Percentiles rank a stretch among this genome's conserved stretches.
These are phyloP conservation scores for Puccinia polysora DNA, from an alignment of 1,284 basidiomycete species.

Conservation along the genomic window DNA sequence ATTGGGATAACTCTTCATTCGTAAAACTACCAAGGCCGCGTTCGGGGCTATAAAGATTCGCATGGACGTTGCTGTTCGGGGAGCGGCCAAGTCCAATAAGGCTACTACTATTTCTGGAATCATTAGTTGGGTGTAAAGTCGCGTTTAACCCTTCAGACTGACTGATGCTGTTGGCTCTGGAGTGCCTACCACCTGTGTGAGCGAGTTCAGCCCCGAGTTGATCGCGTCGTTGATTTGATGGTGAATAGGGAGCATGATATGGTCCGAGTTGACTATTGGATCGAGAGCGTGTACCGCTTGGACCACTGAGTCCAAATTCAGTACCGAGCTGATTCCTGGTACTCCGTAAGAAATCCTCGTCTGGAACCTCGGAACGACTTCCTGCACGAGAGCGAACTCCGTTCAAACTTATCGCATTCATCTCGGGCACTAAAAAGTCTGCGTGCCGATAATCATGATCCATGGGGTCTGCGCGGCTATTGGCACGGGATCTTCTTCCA, in stretches of 20 bases:
- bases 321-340: slow-evolving; percentile 3
- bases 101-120: background rate
- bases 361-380: slow-evolving; percentile 13
- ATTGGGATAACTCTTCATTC: slow-evolving; percentile 32
- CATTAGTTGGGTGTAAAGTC: background rate
- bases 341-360: slow-evolving; percentile 5
- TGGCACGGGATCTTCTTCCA: slow-evolving; percentile 26
- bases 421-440: slow-evolving; percentile 7
- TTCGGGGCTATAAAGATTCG: slow-evolving; percentile 14
- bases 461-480: slow-evolving; percentile 13
- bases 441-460: slow-evolving; percentile 3
- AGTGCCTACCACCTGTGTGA: slow-evolving; percentile 21
- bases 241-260: background rate
- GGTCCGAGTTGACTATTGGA: slow-evolving; percentile 19
- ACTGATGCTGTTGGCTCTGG: slow-evolving; percentile 18
- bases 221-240: slow-evolving; percentile 7
- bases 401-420: background rate
- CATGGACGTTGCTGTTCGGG: background rate
- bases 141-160: background rate
- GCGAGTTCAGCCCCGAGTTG: slow-evolving; percentile 28
- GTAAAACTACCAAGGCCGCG: slow-evolving; percentile 8
- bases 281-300: slow-evolving; percentile 3
- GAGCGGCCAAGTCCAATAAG: slow-evolving; percentile 8
- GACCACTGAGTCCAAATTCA: background rate
- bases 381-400: slow-evolving; percentile 23